phyloP scores from a whole-genome alignment of 306 rosid species.

The Senna siamea region DNA sequence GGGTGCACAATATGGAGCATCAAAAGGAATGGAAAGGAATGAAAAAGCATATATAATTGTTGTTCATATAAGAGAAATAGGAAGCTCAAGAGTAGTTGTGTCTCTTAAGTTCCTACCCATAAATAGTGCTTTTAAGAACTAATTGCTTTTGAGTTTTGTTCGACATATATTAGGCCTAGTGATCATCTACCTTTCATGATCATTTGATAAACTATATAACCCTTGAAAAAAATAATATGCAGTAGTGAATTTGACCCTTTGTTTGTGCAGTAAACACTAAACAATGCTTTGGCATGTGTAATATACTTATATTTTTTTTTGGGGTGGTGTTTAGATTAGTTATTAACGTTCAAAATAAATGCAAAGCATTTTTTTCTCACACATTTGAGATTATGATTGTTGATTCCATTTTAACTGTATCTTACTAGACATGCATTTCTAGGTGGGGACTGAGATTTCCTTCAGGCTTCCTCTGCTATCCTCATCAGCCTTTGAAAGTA shows the following conservation, averaged over 20 bases:
- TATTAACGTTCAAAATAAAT: slow-evolving; percentile 1
- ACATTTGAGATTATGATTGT: slow-evolving; percentile 22
- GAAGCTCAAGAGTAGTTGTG: neutral
- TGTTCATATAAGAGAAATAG: neutral
- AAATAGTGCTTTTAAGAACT: slow-evolving; percentile 7
- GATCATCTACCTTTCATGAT: too few relatives aligned
- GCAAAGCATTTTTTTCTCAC: neutral
- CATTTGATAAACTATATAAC: too few relatives aligned
- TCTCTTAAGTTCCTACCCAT: neutral
- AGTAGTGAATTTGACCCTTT: slow-evolving; percentile 18
- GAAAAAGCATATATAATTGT: neutral
- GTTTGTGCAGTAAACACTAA: slow-evolving; percentile 20
- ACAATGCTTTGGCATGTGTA: too few relatives aligned
- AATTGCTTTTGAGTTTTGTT: slow-evolving; percentile 19
- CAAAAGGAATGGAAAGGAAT: slow-evolving; percentile 12
- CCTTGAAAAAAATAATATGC: too few relatives aligned
- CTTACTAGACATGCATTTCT: slow-evolving; percentile 41
- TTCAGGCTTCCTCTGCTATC: slow-evolving; percentile 96
- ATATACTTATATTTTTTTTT: too few relatives aligned
- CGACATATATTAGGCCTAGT: too few relatives aligned
- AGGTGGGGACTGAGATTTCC: slow-evolving; percentile 99
- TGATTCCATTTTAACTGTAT: slow-evolving; percentile 34
- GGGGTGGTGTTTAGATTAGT: neutral
- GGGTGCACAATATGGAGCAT: neutral
- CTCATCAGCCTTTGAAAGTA: slow-evolving; percentile 76